Evolutionary conservation across 1,284 basidiomycete species (phyloP), one percentile per base, ranked within the genome.

Genomic region (Melanopsichium pennsylvanicum): DNA sequence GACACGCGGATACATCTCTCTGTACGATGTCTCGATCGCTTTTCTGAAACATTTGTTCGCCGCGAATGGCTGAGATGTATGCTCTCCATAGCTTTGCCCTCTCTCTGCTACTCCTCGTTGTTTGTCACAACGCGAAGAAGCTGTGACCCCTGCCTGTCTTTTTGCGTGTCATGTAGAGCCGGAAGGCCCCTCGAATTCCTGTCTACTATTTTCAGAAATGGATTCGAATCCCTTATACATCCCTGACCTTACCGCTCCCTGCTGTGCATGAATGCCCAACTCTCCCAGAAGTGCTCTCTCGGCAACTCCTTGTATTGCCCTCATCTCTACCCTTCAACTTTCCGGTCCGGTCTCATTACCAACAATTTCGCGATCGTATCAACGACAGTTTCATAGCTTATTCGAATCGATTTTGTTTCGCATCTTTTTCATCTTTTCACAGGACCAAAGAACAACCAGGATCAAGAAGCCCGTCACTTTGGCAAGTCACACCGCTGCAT

Each of bases 201-300:
- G 41, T 15, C 31, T 26, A 29, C 42, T 40, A 44, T 52, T 52
- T 45, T 39, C 42, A 44, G 50, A 37, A 42, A 25, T 22, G 34
- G 35, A 18, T 15, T 35, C n/a, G 35, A n/a, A 37, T 38, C 13
- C 19, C 16, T 29, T 48, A 39, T 27, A 26, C 37, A 33, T 31
- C 21, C 12, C 27, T 31, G 21, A 5, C 9, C 11, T 7, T n/a
- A 34, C 6, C 27, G 9, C 25, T 40, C 33, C 10, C 15, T 7
- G 16, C 18, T 41, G 27, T 27, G 25, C 39, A 41, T 31, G 39
- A 31, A 19, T n/a, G 11, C 11, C 10, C 22, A 27, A 3, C 9
- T 18, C n/a, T 41, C 39, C 39, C 26, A 10, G 13, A 10, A 26
- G 25, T 21, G 27, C 26, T 41, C 39, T 18, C 16, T 31, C 31